Evolutionary conservation across 257 asterid genomes (phyloP).

Genomic region (Salvia miltiorrhiza): DNA sequence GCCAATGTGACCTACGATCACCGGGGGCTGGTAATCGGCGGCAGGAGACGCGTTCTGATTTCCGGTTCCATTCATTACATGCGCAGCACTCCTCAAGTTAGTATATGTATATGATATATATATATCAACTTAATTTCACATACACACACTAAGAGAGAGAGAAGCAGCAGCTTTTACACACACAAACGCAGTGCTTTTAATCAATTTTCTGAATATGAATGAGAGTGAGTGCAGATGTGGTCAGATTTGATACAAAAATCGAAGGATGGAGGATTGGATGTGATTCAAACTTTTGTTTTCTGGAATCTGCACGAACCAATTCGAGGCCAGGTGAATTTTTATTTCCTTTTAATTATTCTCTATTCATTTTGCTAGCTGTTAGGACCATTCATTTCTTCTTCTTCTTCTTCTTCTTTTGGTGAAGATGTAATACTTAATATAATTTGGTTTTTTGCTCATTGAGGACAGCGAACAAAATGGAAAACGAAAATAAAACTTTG

Average conservation of each 20-base stretch:
- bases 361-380: not conserved
- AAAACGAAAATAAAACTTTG: slow-evolving; percentile 20
- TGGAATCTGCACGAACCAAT: slow-evolving; percentile 88
- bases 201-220: not conserved
- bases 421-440: too few relatives aligned
- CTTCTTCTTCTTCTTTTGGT: not conserved
- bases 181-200: not conserved
- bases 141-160: not conserved
- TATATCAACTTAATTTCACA: not conserved
- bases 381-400: slow-evolving; percentile 22
- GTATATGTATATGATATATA: not conserved
- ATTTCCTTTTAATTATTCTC: not conserved
- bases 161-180: not conserved
- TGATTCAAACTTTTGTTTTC: slow-evolving; percentile 73
- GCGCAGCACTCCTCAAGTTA: slow-evolving; percentile 75
- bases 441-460: too few relatives aligned
- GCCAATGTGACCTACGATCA: slow-evolving; percentile 64
- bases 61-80: slow-evolving; percentile 84
- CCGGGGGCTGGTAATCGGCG: slow-evolving; percentile 57
- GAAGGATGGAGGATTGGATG: slow-evolving; percentile 85
- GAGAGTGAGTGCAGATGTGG: slow-evolving; percentile 67
- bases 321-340: slow-evolving; percentile 61
- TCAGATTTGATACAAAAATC: slow-evolving; percentile 75
- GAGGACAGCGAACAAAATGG: too few relatives aligned
- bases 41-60: slow-evolving; percentile 47